Base-by-base conservation (phyloP, 2,329 filamentous ascomycete genomes). In the Akanthomyces lecanii region DNA sequence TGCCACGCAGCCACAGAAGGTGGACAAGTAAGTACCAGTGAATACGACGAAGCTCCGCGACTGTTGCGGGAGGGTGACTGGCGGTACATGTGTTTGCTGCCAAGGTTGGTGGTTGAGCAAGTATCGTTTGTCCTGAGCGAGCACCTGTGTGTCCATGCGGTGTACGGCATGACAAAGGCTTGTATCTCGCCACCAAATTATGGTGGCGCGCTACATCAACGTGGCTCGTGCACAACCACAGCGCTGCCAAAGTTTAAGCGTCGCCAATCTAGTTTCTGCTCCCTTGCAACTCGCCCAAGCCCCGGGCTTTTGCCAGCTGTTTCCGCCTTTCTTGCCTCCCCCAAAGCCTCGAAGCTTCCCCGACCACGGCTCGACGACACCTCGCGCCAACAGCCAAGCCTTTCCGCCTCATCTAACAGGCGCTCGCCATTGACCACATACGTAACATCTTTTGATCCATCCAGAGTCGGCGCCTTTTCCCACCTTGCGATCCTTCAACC, bases 111-210 rank as follows among this genome's bases (percentile, higher is more conserved):
- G 16, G 38, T 12, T 4, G 23, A 3, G 23, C 16, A 55, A n/a
- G 23, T 21, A 44, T 14, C 21, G 18, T 18, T 18, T 21, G 18
- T 21, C 30, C n/a, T 21, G 30, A 18, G 21, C 40, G 14, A 14
- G 48, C 12, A 30, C 16, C 6, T 30, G 21, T 25, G 30, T 28
- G 55, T 42, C 14, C 28, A 8, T 36, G 7, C 28, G 28, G 28
- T 30, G 33, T 59, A 28, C 28, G 45, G 38, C 45, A 23, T 4
- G 8, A 12, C 2, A 36, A 28, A 50, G 38, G 18, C 5, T 61
- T 61, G 58, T 61, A 53, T n/a, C 50, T n/a, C 40, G 8, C 8
- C 48, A 47, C 58, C n/a, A 16, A 36, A 61, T n/a, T 53, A 25
- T 36, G 50, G 45, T 30, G 33, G 8, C 2, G 45, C 7, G 25